These are phyloP conservation scores for Cryphonectria carpinicola DNA, from an alignment of 2,329 filamentous ascomycete genomes.

Conservation along the genomic window DNA sequence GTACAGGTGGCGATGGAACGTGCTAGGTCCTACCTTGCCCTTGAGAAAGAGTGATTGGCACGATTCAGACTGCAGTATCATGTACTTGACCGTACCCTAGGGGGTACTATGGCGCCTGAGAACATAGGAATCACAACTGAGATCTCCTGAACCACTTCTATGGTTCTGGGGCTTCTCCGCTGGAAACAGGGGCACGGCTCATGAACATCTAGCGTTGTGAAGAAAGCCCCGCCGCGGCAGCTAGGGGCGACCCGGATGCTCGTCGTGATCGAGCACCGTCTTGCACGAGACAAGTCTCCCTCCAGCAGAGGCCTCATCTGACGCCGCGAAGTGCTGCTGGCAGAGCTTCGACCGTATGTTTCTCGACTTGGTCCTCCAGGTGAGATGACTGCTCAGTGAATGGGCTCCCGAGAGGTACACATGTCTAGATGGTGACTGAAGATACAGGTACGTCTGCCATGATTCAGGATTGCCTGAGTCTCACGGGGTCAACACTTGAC, in stretches of 20 bases:
- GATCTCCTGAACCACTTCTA: background rate
- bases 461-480: background rate
- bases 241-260: conserved; percentile 1
- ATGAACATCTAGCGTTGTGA: background rate
- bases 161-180: background rate
- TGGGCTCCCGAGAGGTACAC: background rate
- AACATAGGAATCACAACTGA: background rate
- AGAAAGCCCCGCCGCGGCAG: background rate
- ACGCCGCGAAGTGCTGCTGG: background rate
- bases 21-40: background rate
- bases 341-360: background rate
- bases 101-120: background rate
- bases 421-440: background rate
- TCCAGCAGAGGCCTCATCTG: background rate
- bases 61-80: background rate
- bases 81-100: background rate
- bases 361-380: background rate
- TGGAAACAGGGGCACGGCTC: background rate
- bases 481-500: background rate
- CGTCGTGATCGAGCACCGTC: background rate
- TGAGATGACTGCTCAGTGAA: background rate
- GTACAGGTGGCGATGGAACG: background rate
- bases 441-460: background rate
- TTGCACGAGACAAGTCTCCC: background rate
- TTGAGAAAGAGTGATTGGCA: background rate